phyloP scores from a whole-genome alignment of 2,329 filamentous ascomycete species.

The Sporothrix dimorphospora region DNA sequence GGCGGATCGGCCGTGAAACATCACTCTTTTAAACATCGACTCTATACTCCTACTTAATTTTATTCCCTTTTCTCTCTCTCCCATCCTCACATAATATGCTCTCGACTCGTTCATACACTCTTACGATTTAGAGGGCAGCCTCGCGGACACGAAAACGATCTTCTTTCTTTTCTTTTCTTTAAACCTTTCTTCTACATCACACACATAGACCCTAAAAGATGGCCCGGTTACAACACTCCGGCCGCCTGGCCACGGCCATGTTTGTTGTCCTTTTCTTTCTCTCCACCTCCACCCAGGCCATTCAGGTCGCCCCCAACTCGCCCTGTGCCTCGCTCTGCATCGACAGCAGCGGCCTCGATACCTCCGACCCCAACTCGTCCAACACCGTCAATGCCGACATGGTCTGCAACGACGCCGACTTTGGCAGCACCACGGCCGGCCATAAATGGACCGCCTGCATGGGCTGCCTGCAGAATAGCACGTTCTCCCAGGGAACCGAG shows the following conservation, averaged over 20 bases:
- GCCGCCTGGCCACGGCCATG: slow-evolving; percentile 11
- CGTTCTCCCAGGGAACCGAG: slow-evolving; percentile 50
- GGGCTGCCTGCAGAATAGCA: slow-evolving; percentile 57
- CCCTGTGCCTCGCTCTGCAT: slow-evolving; percentile 57
- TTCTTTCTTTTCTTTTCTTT: not conserved
- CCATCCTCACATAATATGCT: not conserved
- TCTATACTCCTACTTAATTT: not conserved
- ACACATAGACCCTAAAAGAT: not conserved
- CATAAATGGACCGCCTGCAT: slow-evolving; percentile 55
- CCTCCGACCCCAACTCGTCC: slow-evolving; percentile 52
- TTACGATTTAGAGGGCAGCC: not conserved
- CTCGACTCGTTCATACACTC: not conserved
- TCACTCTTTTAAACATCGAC: not conserved
- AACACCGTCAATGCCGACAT: slow-evolving; percentile 51
- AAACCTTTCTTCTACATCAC: not conserved
- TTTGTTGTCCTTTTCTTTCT: not conserved
- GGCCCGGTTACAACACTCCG: not conserved
- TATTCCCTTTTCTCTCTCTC: not conserved
- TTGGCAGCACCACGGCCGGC: slow-evolving; percentile 45
- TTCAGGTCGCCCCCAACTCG: slow-evolving; percentile 58
- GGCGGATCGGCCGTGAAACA: slow-evolving; percentile 15
- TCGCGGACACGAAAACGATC: not conserved
- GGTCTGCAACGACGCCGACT: slow-evolving; percentile 52
- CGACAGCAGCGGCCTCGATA: slow-evolving; percentile 47
- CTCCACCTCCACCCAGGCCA: slow-evolving; percentile 36